Evolutionary conservation across 805 yeast genomes (phyloP).

Genomic region (Metschnikowia santaceciliae): DNA sequence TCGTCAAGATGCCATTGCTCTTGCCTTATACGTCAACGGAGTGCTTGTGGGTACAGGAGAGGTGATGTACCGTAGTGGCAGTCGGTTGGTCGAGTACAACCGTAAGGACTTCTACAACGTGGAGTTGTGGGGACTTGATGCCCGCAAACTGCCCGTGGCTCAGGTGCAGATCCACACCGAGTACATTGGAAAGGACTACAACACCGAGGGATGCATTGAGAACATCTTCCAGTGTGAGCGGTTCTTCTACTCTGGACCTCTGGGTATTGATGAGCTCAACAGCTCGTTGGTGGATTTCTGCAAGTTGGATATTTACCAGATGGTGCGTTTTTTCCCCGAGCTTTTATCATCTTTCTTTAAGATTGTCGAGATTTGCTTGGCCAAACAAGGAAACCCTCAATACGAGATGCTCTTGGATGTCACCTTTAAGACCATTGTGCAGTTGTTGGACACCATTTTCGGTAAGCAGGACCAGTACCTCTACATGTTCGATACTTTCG

Average conservation of each 20-base stretch:
- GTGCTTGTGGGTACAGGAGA: conserved; percentile 56
- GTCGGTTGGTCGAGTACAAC: conserved; percentile 45
- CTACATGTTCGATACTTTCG: conserved; percentile 51
- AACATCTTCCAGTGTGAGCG: conserved; percentile 52
- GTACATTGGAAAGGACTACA: conserved; percentile 66
- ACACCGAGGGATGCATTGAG: conserved; percentile 53
- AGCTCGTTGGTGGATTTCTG: conserved; percentile 47
- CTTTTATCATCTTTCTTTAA: conserved; percentile 38
- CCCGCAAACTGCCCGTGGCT: conserved; percentile 35
- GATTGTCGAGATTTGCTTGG: conserved; percentile 27
- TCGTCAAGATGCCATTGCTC: conserved; percentile 50
- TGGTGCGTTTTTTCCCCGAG: conserved; percentile 60
- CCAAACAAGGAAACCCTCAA: conserved; percentile 22
- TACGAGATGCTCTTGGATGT: conserved; percentile 32
- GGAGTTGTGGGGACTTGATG: conserved; percentile 40
- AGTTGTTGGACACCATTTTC: conserved; percentile 56
- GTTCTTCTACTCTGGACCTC: conserved; percentile 39
- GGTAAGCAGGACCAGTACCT: conserved; percentile 65
- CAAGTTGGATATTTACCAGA: conserved; percentile 49
- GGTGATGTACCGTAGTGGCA: conserved; percentile 46
- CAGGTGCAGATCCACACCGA: conserved; percentile 53
- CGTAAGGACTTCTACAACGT: conserved; percentile 39
- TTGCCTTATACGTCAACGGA: conserved; percentile 63
- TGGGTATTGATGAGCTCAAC: conserved; percentile 43
- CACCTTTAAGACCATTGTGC: conserved; percentile 54